Base-by-base conservation (phyloP, 805 yeast species). In the Yarrowia osloensis region DNA sequence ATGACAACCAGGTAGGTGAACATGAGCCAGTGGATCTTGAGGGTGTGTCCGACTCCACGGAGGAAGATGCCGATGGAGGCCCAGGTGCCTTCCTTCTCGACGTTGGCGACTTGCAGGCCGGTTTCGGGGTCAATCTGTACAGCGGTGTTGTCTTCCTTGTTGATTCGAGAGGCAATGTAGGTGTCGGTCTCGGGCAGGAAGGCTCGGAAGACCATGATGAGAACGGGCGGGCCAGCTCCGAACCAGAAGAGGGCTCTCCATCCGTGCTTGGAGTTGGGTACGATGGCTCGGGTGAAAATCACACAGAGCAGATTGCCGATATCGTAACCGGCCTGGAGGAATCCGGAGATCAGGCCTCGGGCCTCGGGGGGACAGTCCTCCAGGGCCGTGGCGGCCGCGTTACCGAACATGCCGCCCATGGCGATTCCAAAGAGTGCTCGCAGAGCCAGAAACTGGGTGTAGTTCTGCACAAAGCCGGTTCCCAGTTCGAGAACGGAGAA, bases 301-400 rank as follows among this genome's bases (percentile, higher is more conserved):
- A 85, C 88, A 1, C 86, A 89, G 28, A 87, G 78, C 65, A 88
- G 81, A 72, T 86, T 87, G 15, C 92, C 93, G 70, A 88, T 80
- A 12, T 89, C 88, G 70, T 88, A 91, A 69, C 96, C 96, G 75
- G 90, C 89, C 77, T 90, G 96, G 74, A 91, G 84, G 47, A 89
- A 75, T 59, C 92, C 92, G 19, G 88, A 84, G 29, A 88, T 74
- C 52, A 86, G 76, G 44, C 89, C 88, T 71, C 89, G 81, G 15
- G 90, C 85, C 31, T 76, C 78, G 2, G 74, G 74, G 0, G 91
- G 91, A 61, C 86, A 81, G 72, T 87, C 89, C 70, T 87, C 90
- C 35, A 88, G 79, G 8, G 91, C 86, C 6, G 87, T 85, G 11
- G 89, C 88, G 28, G 88, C 83, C 39, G 87, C 84, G 68, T 85